Conservation (phyloP, 208 protist species). For the Trypanosoma brucei region DNA sequence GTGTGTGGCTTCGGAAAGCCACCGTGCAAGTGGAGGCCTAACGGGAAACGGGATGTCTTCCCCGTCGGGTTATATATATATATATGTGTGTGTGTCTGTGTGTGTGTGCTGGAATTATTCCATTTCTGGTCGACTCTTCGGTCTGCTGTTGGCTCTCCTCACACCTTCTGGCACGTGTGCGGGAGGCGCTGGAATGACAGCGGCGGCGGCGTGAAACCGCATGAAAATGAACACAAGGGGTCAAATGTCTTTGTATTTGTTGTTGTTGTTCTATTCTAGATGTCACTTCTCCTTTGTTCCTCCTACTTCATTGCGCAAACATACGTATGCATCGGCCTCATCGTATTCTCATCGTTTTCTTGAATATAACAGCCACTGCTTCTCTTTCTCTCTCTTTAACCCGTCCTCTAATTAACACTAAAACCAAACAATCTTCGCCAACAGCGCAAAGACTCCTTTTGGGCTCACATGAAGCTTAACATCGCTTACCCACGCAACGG, state of each 20-base stretch:
- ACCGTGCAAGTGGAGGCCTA: constrained; percentile 3
- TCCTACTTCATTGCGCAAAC: constrained; percentile 10
- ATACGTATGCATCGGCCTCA: not conserved
- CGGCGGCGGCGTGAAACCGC: too few species aligned
- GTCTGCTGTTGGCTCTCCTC: too few species aligned
- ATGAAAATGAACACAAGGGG: not conserved
- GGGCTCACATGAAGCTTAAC: constrained; percentile 82
- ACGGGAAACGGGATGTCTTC: not conserved
- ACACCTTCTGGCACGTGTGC: too few species aligned
- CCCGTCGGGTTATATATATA: not conserved
- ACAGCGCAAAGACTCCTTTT: constrained; percentile 6
- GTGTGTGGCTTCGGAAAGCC: constrained; percentile 25
- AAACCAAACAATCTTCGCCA: too few species aligned
- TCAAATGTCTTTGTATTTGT: not conserved
- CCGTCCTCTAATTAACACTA: too few species aligned
- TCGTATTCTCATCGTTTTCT: constrained; percentile 10
- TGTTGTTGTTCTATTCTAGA: not conserved
- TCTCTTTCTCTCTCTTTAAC: too few species aligned
- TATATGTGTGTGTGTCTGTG: constrained; percentile 9
- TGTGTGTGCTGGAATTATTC: not conserved
- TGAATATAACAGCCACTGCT: too few species aligned
- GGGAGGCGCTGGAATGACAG: too few species aligned
- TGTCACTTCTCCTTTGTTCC: constrained; percentile 4
- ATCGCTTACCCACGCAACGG: constrained; percentile 86
- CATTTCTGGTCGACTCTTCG: not conserved